These are phyloP conservation scores for Trichosporon asahii DNA, from an alignment of 1,284 basidiomycete genomes.

Conservation along the genomic window DNA sequence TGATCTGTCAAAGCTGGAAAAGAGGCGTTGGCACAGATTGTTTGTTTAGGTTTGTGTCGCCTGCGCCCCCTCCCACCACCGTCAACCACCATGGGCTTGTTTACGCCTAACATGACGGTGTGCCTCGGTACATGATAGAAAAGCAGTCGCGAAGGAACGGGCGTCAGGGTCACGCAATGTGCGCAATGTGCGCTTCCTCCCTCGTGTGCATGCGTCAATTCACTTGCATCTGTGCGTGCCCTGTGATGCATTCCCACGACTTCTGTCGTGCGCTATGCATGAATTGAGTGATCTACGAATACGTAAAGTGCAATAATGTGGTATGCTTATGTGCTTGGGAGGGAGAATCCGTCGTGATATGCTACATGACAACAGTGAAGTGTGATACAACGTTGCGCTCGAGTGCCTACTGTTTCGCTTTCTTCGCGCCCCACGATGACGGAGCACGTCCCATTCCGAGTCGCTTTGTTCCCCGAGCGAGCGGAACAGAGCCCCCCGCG, in stretches of 20 bases:
- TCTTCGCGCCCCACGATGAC: slow-evolving; percentile 39
- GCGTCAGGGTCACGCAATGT: not conserved
- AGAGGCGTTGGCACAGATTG: not conserved
- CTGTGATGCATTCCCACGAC: not conserved
- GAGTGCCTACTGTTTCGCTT: slow-evolving; percentile 14
- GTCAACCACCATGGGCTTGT: not conserved
- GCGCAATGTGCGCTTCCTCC: not conserved
- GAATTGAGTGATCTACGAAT: not conserved
- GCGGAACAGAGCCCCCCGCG: slow-evolving; percentile 10
- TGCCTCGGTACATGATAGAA: slow-evolving; percentile 1
- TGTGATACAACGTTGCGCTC: not conserved
- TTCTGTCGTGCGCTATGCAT: not conserved
- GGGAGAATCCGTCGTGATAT: not conserved
- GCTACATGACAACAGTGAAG: not conserved
- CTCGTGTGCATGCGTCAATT: not conserved
- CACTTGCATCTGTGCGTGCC: not conserved
- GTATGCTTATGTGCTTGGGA: not conserved
- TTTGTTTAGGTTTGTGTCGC: slow-evolving; percentile 6
- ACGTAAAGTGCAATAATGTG: not conserved
- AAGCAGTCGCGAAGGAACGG: slow-evolving; percentile 5
- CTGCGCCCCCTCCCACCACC: not conserved
- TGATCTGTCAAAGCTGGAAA: not conserved
- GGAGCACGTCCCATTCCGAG: slow-evolving; percentile 45
- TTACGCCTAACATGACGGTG: slow-evolving; percentile 4
- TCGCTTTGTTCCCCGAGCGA: slow-evolving; percentile 42